phyloP scores from a whole-genome alignment of 345 rosid species.

The Dovyalis caffra region DNA sequence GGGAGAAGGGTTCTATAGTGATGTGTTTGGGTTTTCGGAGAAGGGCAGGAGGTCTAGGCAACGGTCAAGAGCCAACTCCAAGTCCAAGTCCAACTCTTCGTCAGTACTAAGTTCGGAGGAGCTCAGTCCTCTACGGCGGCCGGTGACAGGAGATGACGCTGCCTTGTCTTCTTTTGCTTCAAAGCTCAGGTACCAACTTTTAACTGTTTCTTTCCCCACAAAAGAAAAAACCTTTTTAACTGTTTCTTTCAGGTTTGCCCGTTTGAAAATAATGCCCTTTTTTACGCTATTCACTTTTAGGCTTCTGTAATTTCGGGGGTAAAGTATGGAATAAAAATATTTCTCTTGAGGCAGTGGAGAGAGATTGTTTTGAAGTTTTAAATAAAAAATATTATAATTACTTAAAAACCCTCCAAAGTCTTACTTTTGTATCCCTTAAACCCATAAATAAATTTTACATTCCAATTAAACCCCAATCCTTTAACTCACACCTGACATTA shows the following conservation, averaged over 20 bases:
- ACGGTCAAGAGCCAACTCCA: conserved; percentile 50
- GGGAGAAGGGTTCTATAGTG: conserved; percentile 57
- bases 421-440: too few species aligned
- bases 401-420: too few species aligned
- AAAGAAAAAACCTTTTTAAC: too few species aligned
- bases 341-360: too few species aligned
- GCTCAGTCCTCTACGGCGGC: conserved; percentile 64
- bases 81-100: conserved; percentile 64
- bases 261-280: neutral
- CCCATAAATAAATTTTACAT: too few species aligned
- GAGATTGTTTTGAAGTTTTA: too few species aligned
- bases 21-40: conserved; percentile 49
- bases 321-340: too few species aligned
- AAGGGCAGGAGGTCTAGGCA: conserved; percentile 48
- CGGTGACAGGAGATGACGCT: conserved; percentile 53
- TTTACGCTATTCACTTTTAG: conserved; percentile 3
- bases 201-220: neutral
- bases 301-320: neutral
- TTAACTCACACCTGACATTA: too few species aligned
- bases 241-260: neutral
- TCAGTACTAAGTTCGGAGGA: conserved; percentile 81
- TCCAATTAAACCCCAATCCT: too few species aligned
- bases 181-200: conserved; percentile 60
- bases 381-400: too few species aligned
- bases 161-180: conserved; percentile 76